These are phyloP conservation scores for Rhizoctonia solani DNA, from an alignment of 1,284 basidiomycete species.

Conservation along the genomic window DNA sequence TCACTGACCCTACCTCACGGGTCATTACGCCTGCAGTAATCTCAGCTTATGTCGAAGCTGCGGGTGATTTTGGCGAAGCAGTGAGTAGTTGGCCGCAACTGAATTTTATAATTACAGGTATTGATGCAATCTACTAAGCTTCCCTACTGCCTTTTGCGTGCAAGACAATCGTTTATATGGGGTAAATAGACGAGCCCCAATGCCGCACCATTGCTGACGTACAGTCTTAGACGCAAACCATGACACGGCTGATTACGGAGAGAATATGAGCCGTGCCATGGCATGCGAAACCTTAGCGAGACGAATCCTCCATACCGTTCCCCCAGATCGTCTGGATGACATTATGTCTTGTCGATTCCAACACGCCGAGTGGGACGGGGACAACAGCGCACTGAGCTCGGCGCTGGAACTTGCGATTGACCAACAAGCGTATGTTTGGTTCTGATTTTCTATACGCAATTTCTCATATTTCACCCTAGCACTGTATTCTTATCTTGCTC, in stretches of 20 bases:
- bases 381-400: slow-evolving; percentile 71
- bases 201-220: background rate
- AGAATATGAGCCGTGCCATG: slow-evolving; percentile 77
- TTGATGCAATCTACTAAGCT: slow-evolving; percentile 52
- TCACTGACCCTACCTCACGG: slow-evolving; percentile 64
- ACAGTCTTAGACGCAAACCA: slow-evolving; percentile 60
- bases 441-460: slow-evolving; percentile 44
- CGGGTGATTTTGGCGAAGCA: slow-evolving; percentile 70
- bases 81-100: slow-evolving; percentile 51
- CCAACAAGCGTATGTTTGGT: slow-evolving; percentile 65
- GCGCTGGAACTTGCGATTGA: slow-evolving; percentile 85
- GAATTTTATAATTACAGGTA: slow-evolving; percentile 40
- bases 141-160: slow-evolving; percentile 80
- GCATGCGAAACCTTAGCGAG: slow-evolving; percentile 90
- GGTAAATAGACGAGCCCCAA: slow-evolving; percentile 39
- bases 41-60: slow-evolving; percentile 49
- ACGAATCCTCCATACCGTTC: slow-evolving; percentile 70
- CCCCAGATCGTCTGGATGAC: slow-evolving; percentile 63
- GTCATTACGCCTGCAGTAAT: slow-evolving; percentile 69
- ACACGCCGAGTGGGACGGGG: slow-evolving; percentile 75
- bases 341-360: slow-evolving; percentile 81
- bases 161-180: slow-evolving; percentile 74
- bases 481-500: slow-evolving; percentile 84
- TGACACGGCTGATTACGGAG: slow-evolving; percentile 81
- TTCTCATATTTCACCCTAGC: slow-evolving; percentile 54